Conservation (phyloP, 345 rosid species). For the Lenwebbia sp. region DNA sequence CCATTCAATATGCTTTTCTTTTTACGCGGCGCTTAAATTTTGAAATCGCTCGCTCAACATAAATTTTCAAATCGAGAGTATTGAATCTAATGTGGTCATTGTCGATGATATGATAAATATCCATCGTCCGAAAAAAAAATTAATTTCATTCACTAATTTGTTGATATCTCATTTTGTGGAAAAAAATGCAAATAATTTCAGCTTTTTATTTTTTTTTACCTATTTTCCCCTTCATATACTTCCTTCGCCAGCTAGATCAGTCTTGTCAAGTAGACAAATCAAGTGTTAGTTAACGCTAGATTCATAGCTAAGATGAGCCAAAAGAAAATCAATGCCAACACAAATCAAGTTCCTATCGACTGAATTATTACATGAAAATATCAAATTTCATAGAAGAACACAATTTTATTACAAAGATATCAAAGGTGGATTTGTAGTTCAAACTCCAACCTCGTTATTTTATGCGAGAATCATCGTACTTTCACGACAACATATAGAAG, state of each 20-base stretch:
- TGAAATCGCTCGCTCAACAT: neutral
- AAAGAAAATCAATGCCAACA: neutral
- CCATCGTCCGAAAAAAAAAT: rapidly evolving
- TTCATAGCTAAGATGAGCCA: neutral
- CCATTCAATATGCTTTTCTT: neutral
- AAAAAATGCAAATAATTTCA: neutral
- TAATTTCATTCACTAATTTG: neutral
- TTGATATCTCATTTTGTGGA: neutral
- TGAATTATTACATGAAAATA: neutral
- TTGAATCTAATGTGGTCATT: neutral
- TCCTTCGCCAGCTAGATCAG: neutral
- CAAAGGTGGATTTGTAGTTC: neutral
- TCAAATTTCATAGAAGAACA: neutral
- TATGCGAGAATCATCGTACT: neutral
- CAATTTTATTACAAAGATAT: neutral
- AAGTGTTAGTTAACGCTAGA: neutral
- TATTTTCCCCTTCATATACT: too few species aligned
- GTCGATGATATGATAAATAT: rapidly evolving
- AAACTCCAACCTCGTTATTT: neutral
- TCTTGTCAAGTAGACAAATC: neutral
- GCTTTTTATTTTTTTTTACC: neutral
- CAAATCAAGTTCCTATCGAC: neutral
- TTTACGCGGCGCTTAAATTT: rapidly evolving
- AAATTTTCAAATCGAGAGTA: neutral
- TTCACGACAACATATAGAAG: neutral